A percentile compares a stretch with the other conserved stretches of the same genome.
These are phyloP conservation scores for Zhuliangozyma parablackwelliae DNA, from an alignment of 1,139 yeast genomes.

Conservation along the genomic window DNA sequence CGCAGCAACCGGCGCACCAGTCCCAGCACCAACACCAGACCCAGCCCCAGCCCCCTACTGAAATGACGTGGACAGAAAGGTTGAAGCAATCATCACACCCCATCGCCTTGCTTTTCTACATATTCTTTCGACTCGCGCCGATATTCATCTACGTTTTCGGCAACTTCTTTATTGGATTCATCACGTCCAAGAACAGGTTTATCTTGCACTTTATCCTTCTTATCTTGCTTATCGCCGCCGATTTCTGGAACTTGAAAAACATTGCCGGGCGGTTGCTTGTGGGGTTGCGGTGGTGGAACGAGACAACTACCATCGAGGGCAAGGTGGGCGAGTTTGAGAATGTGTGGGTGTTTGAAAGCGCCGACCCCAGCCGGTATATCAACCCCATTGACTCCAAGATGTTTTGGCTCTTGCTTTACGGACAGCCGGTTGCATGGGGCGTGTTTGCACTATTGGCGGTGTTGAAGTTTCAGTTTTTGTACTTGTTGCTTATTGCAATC, in stretches of 20 bases:
- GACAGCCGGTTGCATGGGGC: conserved; percentile 72
- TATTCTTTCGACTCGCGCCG: conserved; percentile 62
- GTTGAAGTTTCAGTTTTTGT: conserved; percentile 71
- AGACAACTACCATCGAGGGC: conserved; percentile 39
- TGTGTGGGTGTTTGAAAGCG: conserved; percentile 86
- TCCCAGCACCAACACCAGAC: background rate
- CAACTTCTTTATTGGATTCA: conserved; percentile 47
- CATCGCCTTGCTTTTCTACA: conserved; percentile 61
- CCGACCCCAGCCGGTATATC: conserved; percentile 74
- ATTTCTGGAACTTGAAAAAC: conserved; percentile 92
- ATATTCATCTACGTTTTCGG: conserved; percentile 68
- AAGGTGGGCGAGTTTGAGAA: conserved; percentile 57
- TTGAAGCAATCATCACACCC: conserved; percentile 75
- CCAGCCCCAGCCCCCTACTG: conserved; percentile 2
- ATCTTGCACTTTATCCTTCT: conserved; percentile 76
- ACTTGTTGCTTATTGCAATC: conserved; percentile 59
- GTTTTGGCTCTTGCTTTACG: conserved; percentile 79
- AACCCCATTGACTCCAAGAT: conserved; percentile 88
- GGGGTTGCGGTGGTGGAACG: conserved; percentile 96
- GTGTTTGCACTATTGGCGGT: conserved; percentile 72
- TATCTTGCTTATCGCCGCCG: conserved; percentile 74
- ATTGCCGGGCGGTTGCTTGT: conserved; percentile 85
- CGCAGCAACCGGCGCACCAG: background rate
- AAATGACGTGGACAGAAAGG: conserved; percentile 21
- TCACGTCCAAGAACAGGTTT: conserved; percentile 47